Evolutionary conservation across 169 alveolate genomes (phyloP).

Genomic region (Toxoplasma gondii): DNA sequence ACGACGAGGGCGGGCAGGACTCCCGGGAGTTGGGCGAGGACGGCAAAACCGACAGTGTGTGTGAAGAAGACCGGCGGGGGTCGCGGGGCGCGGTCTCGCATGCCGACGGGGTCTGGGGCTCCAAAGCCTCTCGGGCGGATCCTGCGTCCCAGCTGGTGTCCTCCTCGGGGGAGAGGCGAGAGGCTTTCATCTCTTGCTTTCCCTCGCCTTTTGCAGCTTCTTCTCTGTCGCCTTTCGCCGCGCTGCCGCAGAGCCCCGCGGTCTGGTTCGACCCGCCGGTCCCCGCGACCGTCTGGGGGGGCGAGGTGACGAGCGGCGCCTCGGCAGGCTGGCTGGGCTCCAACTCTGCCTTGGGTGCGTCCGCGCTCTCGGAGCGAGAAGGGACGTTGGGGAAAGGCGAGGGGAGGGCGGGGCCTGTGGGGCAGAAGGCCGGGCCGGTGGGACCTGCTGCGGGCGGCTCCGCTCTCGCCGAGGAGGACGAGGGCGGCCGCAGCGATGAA

Average conservation of each 20-base stretch:
- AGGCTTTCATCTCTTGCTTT: neutral
- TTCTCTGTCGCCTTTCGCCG: neutral
- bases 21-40: neutral
- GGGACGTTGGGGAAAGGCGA: conserved; percentile 1
- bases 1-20: neutral
- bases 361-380: conserved; percentile 15
- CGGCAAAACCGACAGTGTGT: neutral
- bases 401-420: conserved; percentile 10
- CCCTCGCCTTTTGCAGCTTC: neutral
- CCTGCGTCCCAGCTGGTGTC: too few relatives aligned
- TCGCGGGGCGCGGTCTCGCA: neutral
- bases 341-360: conserved; percentile 27
- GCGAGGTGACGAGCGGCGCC: neutral
- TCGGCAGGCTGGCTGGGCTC: conserved; percentile 40
- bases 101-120: neutral
- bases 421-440: conserved; percentile 36
- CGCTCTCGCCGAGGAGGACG: neutral
- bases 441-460: neutral
- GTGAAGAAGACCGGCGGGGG: neutral
- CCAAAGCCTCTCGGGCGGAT: neutral
- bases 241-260: conserved; percentile 25
- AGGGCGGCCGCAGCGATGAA: neutral
- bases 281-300: conserved; percentile 29
- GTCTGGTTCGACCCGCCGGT: conserved; percentile 36
- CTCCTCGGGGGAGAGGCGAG: neutral